Evolutionary conservation across 2,329 filamentous ascomycete genomes (phyloP).

Genomic region (Calonectria pauciramosa): DNA sequence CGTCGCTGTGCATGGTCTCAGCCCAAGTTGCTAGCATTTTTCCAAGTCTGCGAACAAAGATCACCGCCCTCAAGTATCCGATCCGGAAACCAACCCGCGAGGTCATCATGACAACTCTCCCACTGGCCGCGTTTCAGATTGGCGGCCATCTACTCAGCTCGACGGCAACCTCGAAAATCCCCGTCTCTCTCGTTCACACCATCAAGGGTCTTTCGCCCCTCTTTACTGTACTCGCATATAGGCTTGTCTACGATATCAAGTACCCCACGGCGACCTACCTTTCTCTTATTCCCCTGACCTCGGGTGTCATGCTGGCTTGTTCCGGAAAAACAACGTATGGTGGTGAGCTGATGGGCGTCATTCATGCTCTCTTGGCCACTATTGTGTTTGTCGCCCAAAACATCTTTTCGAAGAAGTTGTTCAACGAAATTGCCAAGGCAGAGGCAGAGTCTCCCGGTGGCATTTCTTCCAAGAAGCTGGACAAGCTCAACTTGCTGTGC

Average conservation of each 20-base stretch:
- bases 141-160: conserved; percentile 94
- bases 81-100: conserved; percentile 86
- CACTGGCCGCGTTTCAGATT: conserved; percentile 92
- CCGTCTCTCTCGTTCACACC: conserved; percentile 96
- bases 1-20: conserved; percentile 85
- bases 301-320: conserved; percentile 96
- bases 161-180: conserved; percentile 93
- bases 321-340: conserved; percentile 84
- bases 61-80: conserved; percentile 86
- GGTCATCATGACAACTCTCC: conserved; percentile 89
- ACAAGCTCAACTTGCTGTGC: conserved; percentile 96
- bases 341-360: conserved; percentile 89
- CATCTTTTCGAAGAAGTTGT: conserved; percentile 97
- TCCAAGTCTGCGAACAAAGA: conserved; percentile 75
- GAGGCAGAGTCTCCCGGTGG: conserved; percentile 77
- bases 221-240: conserved; percentile 95
- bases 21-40: conserved; percentile 82
- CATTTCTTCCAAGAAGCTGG: conserved; percentile 80
- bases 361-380: conserved; percentile 90
- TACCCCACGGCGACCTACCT: conserved; percentile 91
- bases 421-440: conserved; percentile 91
- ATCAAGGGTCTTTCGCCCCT: conserved; percentile 98
- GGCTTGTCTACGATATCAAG: conserved; percentile 87
- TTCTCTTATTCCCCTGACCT: conserved; percentile 89
- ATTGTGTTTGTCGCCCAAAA: conserved; percentile 98